Conservation (phyloP, 345 rosid genomes). For the Alliaria petiolata region DNA sequence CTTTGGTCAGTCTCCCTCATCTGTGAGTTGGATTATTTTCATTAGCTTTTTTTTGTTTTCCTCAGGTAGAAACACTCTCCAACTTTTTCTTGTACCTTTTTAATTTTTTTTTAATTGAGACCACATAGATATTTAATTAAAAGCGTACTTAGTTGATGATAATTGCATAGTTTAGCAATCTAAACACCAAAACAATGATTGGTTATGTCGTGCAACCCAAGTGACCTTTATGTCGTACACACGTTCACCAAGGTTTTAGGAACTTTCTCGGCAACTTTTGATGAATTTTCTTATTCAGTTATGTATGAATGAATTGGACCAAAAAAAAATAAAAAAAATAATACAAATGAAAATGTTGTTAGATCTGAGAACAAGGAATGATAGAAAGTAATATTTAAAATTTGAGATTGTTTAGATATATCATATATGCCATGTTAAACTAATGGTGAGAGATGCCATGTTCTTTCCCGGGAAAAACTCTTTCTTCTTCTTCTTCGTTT, state of each 20-base stretch:
- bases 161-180: no score
- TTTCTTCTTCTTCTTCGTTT: not conserved
- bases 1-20: not conserved
- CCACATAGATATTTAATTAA: not conserved
- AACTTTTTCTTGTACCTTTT: not conserved
- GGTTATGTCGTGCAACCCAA: conserved; percentile 28
- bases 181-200: conserved; percentile 29
- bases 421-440: conserved; percentile 9
- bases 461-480: conserved; percentile 33
- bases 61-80: not conserved
- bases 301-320: no score
- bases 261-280: no score
- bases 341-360: no score
- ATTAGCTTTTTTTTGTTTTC: not conserved
- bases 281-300: no score
- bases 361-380: conserved; percentile 13
- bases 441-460: conserved; percentile 13
- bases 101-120: not conserved
- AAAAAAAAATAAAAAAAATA: no score
- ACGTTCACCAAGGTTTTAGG: conserved; percentile 17
- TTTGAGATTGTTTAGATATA: not conserved
- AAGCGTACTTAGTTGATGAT: conserved; percentile 3
- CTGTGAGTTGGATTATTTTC: not conserved
- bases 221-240: conserved; percentile 24
- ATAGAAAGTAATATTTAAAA: not conserved